Conservation (phyloP, 805 yeast species). For the Monosporozyma aquatica region DNA sequence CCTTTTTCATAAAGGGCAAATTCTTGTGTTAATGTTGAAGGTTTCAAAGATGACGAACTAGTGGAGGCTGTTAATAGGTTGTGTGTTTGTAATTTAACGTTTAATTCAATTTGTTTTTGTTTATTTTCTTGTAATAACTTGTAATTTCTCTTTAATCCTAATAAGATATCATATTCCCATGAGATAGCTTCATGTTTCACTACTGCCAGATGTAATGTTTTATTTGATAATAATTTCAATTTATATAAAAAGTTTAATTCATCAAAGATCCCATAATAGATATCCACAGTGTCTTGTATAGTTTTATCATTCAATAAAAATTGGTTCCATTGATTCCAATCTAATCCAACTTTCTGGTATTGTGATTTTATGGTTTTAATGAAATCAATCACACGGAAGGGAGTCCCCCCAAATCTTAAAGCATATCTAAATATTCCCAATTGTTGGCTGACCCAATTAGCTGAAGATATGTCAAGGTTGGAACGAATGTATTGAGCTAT, state of each 20-base stretch:
- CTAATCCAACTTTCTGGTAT: slow-evolving; percentile 11
- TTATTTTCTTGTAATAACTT: slow-evolving; percentile 16
- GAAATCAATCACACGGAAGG: slow-evolving; percentile 43
- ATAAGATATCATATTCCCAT: slow-evolving; percentile 59
- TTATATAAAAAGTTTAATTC: slow-evolving; percentile 52
- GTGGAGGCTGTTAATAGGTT: not conserved
- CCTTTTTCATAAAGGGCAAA: not conserved
- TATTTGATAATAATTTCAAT: slow-evolving; percentile 28
- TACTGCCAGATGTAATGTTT: slow-evolving; percentile 30
- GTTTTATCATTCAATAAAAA: slow-evolving; percentile 39
- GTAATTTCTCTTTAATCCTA: slow-evolving; percentile 46
- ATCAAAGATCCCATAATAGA: slow-evolving; percentile 59
- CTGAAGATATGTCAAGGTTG: slow-evolving; percentile 15
- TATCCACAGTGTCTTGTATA: slow-evolving; percentile 42
- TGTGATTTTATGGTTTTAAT: slow-evolving; percentile 24
- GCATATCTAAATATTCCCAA: slow-evolving; percentile 52
- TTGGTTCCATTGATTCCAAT: slow-evolving; percentile 16
- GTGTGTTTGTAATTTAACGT: slow-evolving; percentile 2
- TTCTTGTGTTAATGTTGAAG: not conserved
- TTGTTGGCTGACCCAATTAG: slow-evolving; percentile 20
- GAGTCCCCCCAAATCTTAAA: slow-evolving; percentile 61
- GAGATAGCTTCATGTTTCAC: slow-evolving; percentile 53
- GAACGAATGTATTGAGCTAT: not conserved
- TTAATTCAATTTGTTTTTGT: slow-evolving; percentile 41
- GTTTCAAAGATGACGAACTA: not conserved